Conservation (phyloP, 2,329 filamentous ascomycete species). For the Graphiopsis chlorocephala region DNA sequence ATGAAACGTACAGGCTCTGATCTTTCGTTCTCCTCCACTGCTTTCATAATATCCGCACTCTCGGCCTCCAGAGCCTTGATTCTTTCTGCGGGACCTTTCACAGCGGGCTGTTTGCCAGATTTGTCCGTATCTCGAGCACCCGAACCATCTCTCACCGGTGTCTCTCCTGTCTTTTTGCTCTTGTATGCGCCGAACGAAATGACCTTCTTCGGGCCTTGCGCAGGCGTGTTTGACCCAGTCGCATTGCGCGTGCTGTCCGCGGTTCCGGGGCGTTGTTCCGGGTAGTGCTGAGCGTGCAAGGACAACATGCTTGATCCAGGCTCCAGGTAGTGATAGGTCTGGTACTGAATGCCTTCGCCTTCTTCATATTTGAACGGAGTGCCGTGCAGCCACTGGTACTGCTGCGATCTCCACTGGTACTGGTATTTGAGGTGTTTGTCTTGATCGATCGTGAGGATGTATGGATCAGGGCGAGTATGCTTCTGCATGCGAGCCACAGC, state of each 20-base stretch:
- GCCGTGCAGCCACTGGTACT: conserved; percentile 42
- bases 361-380: conserved; percentile 56
- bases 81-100: conserved; percentile 33
- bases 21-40: conserved; percentile 24
- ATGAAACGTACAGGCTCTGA: conserved; percentile 16
- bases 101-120: conserved; percentile 27
- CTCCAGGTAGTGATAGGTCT: conserved; percentile 60
- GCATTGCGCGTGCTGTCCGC: conserved; percentile 21
- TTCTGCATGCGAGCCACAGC: conserved; percentile 44
- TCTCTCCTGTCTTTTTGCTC: conserved; percentile 49
- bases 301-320: conserved; percentile 40
- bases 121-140: conserved; percentile 9
- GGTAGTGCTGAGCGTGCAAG: conserved; percentile 25
- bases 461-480: conserved; percentile 42
- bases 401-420: conserved; percentile 41
- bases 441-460: conserved; percentile 49
- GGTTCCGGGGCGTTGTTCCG: conserved; percentile 34
- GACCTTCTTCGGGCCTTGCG: conserved; percentile 54
- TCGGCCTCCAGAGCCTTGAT: conserved; percentile 27
- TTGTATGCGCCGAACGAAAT: conserved; percentile 62
- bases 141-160: conserved; percentile 19
- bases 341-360: conserved; percentile 57
- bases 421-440: conserved; percentile 38
- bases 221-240: conserved; percentile 8
- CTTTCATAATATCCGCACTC: conserved; percentile 31